Evolutionary conservation across 495 filamentous ascomycete species (phyloP), one percentile per base, ranked within the genome.

Genomic region (Rhizodiscina lignyota): DNA sequence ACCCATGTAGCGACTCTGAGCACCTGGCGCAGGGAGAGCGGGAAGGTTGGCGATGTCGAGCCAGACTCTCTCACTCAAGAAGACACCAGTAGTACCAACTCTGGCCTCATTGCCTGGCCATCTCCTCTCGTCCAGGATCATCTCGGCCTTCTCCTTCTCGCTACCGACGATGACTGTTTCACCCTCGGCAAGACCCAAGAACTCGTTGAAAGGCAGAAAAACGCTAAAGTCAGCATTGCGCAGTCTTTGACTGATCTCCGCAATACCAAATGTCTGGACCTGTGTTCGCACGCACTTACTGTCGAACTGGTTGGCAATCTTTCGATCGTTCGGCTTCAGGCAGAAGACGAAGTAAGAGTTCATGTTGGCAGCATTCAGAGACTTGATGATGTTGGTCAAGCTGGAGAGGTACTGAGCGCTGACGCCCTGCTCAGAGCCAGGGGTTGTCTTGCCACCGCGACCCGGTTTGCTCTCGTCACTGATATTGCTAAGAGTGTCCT

Each of bases 331-430:
- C 5, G 89, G 89, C 56, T 97, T 96, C 34, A 97, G 62, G 46
- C 89, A 96, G 59, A 97, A 93, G 19, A 97, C 71, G 47, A 94
- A 94, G 51, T 96, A 97, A 11, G 81, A 72, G 49, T 94, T 97
- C 6, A 82, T 73, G 47, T 82, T 82, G 5, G 74, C 63, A 5
- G 81, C 74, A 21, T 72, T 80, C 30, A 97, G 60, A 24, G 80
- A 83, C 45, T 81, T 75, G 24, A 73, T 89, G 38, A 96, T 80
- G 38, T 84, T 86, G 38, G 92, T 83, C 21, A 97, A 66, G 4
- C 85, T 79, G 12, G 80, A 73, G 18, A 97, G 60, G 59, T 94
- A 97, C 50, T 97, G 87, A 4, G 77, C 84, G 0, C 87, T 80
- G 10, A 86, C 86, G 24, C 89, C 87, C 54, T 93, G 82, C 28